Base-by-base conservation (phyloP, 495 filamentous ascomycete genomes). In the Chaetomium fimeti region DNA sequence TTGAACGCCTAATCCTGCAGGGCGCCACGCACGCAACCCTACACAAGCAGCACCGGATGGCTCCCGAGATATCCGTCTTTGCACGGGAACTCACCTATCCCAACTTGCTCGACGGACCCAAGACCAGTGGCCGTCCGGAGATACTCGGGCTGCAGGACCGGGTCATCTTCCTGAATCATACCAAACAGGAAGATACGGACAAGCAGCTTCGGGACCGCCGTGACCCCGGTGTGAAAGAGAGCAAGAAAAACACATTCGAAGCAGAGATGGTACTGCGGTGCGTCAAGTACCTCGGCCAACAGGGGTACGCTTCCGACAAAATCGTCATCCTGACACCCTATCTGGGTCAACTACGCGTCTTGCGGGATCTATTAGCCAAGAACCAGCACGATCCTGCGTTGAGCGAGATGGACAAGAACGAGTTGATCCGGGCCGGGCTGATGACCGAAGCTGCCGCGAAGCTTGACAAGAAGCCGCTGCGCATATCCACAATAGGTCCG, bases 311-410 rank as follows among this genome's bases (percentile, higher is more conserved):
- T 2, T 85, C 85, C 0, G 79, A 87, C 45, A 75, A 89, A 5
- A 66, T 91, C 0, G 89, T 90, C 3, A 76, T 93, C 2, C 71
- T 95, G 1, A 92, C 90, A 0, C 90, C 91, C 0, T 94, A 94
- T 69, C 74, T 84, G 7, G 88, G 88, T 0, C 90, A 93, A 69
- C 77, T 93, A 0, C 78, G 75, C 4, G 78, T 88, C 2, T 75
- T 95, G 0, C 72, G 76, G 3, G 73, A 84, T 0, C 70, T 70
- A 0, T 76, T 95, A 0, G 43, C 8, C 16, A 75, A 78, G 15
- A 77, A 81, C 40, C 79, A 88, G 5, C 76, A 80, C 32, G 80
- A 81, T 57, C 71, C 89, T 0, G 73, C 88, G 0, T 72, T 92
- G 43, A 89, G 88, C 68, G 90, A 93, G 62, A 72, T 92, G 15